phyloP scores from a whole-genome alignment of 257 asterid genomes.

The Thymus mandschuricus region DNA sequence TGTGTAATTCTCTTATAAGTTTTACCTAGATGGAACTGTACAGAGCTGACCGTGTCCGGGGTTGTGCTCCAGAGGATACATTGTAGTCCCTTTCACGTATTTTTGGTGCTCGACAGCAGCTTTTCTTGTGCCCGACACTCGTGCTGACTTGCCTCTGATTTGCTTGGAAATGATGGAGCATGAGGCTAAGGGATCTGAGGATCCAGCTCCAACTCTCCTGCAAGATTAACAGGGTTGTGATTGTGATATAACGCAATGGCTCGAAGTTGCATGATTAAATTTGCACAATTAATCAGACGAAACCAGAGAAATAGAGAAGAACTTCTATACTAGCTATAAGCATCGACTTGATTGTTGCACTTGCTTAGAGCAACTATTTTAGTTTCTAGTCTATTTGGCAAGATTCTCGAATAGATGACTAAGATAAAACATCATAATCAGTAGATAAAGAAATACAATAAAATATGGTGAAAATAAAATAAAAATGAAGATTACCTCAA shows the following conservation, averaged over 20 bases:
- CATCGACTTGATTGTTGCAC: not conserved
- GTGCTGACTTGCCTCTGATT: conserved; percentile 37
- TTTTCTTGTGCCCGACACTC: conserved; percentile 37
- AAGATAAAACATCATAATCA: not conserved
- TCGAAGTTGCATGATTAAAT: not conserved
- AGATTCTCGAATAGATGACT: not conserved
- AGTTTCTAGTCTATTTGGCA: not conserved
- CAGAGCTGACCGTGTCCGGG: conserved; percentile 87
- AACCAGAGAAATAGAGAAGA: not conserved
- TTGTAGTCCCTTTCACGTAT: conserved; percentile 62
- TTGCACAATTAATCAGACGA: not conserved
- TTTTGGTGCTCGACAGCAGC: conserved; percentile 63
- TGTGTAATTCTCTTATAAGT: not conserved
- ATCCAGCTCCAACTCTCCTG: conserved; percentile 89
- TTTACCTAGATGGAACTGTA: conserved; percentile 54
- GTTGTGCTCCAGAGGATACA: conserved; percentile 87
- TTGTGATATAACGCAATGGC: not conserved
- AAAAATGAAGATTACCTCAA: conserved; percentile 52
- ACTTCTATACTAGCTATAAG: not conserved
- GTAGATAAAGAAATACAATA: not conserved
- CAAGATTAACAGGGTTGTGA: not conserved
- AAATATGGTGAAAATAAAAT: not conserved
- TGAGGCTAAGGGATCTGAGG: conserved; percentile 63
- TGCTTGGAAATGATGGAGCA: conserved; percentile 72
- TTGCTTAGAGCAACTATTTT: not conserved